Base-by-base conservation (phyloP, 2,329 filamentous ascomycete species). In the Pseudogymnoascus sp. region DNA sequence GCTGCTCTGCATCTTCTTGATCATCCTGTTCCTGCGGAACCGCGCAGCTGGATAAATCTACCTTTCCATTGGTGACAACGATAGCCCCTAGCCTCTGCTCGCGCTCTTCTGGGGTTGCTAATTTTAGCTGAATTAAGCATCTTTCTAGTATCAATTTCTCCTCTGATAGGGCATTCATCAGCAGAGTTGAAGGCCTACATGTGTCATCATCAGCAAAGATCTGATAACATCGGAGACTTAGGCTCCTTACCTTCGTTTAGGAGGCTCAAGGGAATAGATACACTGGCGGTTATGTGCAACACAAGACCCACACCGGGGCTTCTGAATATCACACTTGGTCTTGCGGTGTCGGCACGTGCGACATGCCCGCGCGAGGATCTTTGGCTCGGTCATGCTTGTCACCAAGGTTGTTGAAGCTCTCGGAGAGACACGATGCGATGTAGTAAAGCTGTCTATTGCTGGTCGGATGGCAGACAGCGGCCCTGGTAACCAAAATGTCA, bases 281-380 rank as follows among this genome's bases (percentile, higher is more conserved):
- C 57, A 58, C 14, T 36, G 22, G 18, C 57, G 33, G 25, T 38
- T 38, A 22, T 36, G 33, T n/a, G 33, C 22, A 7, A 58, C 12
- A n/a, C 57, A 58, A 14, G 57, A 58, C 28, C 33, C 36, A 30
- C 57, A 58, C 20, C 57, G 14, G n/a, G 57, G 57, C 28, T 35
- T 36, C 57, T 36, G 25, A 14, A 30, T 38, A 37, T 58, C 57
- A 30, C 57, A 58, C 18, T 38, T 36, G 57, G 36, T 58, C n/a
- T 58, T 58, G 12, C 36, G 33, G 22, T n/a, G 18, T 14, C 57
- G 57, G 15, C 57, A 58, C 7, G 9, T 25, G 22, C 18, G 33
- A 20, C 57, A 58, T 22, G 57, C 57, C 50, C 50, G 57, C 28
- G 59, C 59, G 18, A 53, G 22, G 8, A 61, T 36, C 28, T 61